Evolutionary conservation across 1,284 basidiomycete genomes (phyloP), one percentile per base, ranked within the genome.

Genomic region (Sanghuangporus sanghuang): DNA sequence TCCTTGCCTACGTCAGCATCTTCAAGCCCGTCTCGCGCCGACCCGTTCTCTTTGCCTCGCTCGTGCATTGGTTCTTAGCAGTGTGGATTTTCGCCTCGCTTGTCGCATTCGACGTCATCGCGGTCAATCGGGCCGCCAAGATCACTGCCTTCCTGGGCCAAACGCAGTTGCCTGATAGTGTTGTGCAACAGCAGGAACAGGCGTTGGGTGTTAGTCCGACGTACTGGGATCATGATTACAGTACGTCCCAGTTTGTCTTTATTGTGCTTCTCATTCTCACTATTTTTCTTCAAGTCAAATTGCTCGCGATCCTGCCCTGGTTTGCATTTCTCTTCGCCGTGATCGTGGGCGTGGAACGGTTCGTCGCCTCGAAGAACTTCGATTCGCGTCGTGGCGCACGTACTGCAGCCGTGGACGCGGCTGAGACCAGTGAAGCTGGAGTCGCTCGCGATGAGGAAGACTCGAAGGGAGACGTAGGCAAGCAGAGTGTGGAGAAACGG

Each of bases 81-180:
- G 39, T 78, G 5, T 83, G 82, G 78, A 72, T 87, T 50, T 77
- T 87, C 68, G 84, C 81, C 5, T 72, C 78, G 21, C 74, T 82
- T 59, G 75, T 86, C 21, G 77, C 85, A 1, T 84, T 79, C 71
- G 82, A 81, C 49, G 69, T 77, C 68, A 82, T 81, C 71, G 82
- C 82, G 66, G 78, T 78, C 18, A 85, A 74, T 54, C 74, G 78
- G n/a, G 69, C 71, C 38, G 84, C 81, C 12, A 72, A 74, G 48
- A 74, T 87, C 61, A 70, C 71, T 18, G 85, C 82, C 5, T 77
- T 73, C 52, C 62, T 85, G 56, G 74, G 72, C 5, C 71, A 69
- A 6, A 35, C 75, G 1, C 67, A 72, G 36, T 62, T 88, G 9
- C 77, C 82, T 0, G 69, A 72, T 4, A 60, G 67, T 2, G 35